Evolutionary conservation across 768 basidiomycete species (phyloP), one percentile per base, ranked within the genome.

Genomic region (Hericium coralloides): DNA sequence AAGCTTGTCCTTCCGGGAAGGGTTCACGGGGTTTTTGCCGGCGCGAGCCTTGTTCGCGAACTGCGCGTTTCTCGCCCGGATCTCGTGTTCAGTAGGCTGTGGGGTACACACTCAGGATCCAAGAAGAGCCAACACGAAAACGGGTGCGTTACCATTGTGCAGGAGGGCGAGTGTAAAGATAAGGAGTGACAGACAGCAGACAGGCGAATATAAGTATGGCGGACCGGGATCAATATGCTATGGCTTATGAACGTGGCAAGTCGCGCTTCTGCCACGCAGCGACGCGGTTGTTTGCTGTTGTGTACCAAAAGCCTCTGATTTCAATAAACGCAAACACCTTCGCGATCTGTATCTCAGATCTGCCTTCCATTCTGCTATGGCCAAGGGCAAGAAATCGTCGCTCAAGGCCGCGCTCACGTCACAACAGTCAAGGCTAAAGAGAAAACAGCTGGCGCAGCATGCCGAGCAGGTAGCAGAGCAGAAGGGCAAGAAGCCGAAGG

Each of bases 21-120:
- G 76, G 61, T 87, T 85, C 58, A 80, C 78, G 2, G 87, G 81
- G 49, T 88, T 87, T 77, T 89, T 92, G 64, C 90, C 90, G 38
- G 79, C 70, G 60, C 80, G 82, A 60, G 81, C 84, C 59, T 84
- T 82, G 58, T 77, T 81, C 41, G 85, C 87, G 71, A 93, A 93
- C 72, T 90, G 85, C 57, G 78, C 79, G 70, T 92, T 93, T 70
- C 82, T 81, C 66, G 83, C 81, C 63, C 87, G 84, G 72, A 91
- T 78, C 65, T 92, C 89, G 68, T 88, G 90, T 75, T 85, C 89
- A 54, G 89, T 53, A 31, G 56, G 57, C 54, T 59, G 31, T 12
- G 4, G 4, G 17, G 49, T 15, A 6, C 17, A 31, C 56, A 23
- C 55, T 52, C 25, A 26, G 20, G 23, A 20, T 38, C 12, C 15